phyloP scores from a whole-genome alignment of 2,329 filamentous ascomycete genomes.

The Trichoderma atrobrunneum region DNA sequence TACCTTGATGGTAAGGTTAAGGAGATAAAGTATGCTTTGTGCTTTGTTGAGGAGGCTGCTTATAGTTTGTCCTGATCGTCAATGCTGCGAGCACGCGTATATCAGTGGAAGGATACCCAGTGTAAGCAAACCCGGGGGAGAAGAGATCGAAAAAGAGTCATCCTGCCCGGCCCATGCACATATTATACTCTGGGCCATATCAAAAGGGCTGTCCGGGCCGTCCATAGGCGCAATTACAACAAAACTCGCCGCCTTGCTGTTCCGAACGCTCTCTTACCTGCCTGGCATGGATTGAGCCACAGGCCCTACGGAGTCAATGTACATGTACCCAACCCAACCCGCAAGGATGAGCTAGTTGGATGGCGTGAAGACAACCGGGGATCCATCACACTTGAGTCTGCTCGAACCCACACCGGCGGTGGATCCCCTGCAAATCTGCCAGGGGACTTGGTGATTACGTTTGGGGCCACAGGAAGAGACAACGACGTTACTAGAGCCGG shows the following conservation, averaged over 20 bases:
- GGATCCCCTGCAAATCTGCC: conserved; percentile 12
- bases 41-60: neutral
- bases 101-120: neutral
- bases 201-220: conserved; percentile 10
- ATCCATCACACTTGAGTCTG: conserved; percentile 7
- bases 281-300: neutral
- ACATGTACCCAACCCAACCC: neutral
- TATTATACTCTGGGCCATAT: conserved; percentile 6
- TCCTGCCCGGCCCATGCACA: neutral
- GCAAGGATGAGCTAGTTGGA: neutral
- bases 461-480: neutral
- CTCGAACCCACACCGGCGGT: neutral
- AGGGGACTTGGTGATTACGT: conserved; percentile 3
- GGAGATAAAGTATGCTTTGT: neutral
- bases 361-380: conserved; percentile 3
- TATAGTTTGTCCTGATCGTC: neutral
- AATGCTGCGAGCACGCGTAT: neutral
- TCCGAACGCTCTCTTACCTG: neutral
- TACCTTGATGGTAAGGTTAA: neutral
- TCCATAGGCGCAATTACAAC: conserved; percentile 13
- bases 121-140: conserved; percentile 8
- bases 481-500: conserved; percentile 17
- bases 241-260: neutral
- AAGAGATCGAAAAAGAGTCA: neutral
- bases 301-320: neutral